Evolutionary conservation across 83 land plant species (phyloP).

Genomic region (Picea abies): DNA sequence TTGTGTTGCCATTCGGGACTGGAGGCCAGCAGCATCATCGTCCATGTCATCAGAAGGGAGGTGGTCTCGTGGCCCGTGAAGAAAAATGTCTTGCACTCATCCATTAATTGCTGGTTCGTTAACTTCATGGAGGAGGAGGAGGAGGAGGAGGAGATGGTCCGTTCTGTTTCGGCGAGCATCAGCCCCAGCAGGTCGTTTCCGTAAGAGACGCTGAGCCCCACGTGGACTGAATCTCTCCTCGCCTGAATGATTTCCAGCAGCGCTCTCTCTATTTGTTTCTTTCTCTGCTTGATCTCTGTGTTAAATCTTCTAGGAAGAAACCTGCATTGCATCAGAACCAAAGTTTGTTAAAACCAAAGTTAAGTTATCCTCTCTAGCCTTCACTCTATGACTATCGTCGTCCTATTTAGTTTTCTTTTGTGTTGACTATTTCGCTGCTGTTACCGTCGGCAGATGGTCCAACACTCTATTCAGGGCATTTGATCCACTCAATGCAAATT

Average conservation of each 20-base stretch:
- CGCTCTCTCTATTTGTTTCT: conserved; percentile 55
- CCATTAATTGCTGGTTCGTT: conserved; percentile 51
- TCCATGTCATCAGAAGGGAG: too few relatives aligned
- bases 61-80: too few relatives aligned
- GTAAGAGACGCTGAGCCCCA: conserved; percentile 52
- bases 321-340: conserved; percentile 22
- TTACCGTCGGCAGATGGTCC: too few relatives aligned
- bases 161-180: conserved; percentile 60
- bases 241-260: conserved; percentile 72
- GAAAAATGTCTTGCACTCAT: conserved; percentile 55
- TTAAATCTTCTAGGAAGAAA: conserved; percentile 73
- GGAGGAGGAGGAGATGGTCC: conserved; percentile 26
- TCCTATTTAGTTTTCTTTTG: too few relatives aligned
- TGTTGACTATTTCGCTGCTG: too few relatives aligned
- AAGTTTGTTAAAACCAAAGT: too few relatives aligned
- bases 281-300: conserved; percentile 58
- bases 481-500: too few relatives aligned
- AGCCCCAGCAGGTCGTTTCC: conserved; percentile 80
- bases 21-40: too few relatives aligned
- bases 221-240: conserved; percentile 40
- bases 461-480: too few relatives aligned
- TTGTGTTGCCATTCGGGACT: conserved; percentile 45
- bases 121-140: conserved; percentile 3
- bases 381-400: too few relatives aligned
- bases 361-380: too few relatives aligned